A percentile compares a stretch with the other conserved stretches of the same genome.
phyloP scores from a whole-genome alignment of 345 rosid species.

The Populus simonii region DNA sequence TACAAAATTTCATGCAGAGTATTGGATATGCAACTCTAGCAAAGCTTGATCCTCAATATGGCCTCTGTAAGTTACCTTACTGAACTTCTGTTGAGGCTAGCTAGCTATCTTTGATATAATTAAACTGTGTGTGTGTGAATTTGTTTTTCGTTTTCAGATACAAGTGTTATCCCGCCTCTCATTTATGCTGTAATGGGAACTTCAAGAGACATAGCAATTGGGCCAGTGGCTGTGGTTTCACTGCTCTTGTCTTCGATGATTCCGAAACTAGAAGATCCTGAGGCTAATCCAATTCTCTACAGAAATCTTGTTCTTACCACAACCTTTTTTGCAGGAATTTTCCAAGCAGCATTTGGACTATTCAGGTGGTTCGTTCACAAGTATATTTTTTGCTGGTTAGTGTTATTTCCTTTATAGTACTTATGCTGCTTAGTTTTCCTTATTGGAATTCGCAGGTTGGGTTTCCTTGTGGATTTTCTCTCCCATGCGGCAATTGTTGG shows the following conservation, averaged over 20 bases:
- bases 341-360: slow-evolving; percentile 76
- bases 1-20: slow-evolving; percentile 40
- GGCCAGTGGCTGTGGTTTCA: slow-evolving; percentile 93
- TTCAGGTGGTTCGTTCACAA: slow-evolving; percentile 39
- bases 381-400: not conserved
- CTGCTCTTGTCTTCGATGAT: slow-evolving; percentile 79
- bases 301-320: slow-evolving; percentile 62
- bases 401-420: not conserved
- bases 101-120: not conserved
- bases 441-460: slow-evolving; percentile 44
- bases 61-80: slow-evolving; percentile 65
- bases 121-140: not conserved
- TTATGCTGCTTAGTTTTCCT: not conserved
- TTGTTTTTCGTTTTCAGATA: slow-evolving; percentile 37
- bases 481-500: slow-evolving; percentile 93
- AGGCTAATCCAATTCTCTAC: slow-evolving; percentile 55
- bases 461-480: slow-evolving; percentile 85
- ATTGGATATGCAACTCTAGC: slow-evolving; percentile 95
- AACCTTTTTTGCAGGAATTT: slow-evolving; percentile 79
- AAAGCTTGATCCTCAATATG: slow-evolving; percentile 89
- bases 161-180: slow-evolving; percentile 85
- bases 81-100: not conserved
- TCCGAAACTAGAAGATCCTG: slow-evolving; percentile 58
- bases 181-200: slow-evolving; percentile 90
- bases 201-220: slow-evolving; percentile 84